Evolutionary conservation across 2,329 filamentous ascomycete species (phyloP).

Genomic region (Fusarium sp.): DNA sequence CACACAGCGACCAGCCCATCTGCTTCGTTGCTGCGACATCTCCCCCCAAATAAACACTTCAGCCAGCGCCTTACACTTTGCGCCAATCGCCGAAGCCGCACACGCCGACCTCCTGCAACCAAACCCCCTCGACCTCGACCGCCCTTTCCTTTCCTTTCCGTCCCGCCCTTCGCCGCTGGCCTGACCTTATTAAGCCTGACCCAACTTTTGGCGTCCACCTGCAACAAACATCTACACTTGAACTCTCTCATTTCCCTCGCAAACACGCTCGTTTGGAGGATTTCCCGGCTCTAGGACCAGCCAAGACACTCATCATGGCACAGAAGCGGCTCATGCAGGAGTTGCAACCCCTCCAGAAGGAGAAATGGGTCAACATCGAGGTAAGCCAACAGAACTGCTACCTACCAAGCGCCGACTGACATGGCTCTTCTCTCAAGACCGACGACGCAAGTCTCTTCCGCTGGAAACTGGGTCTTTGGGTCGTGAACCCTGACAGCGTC

Average conservation of each 20-base stretch:
- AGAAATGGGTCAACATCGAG: slow-evolving; percentile 94
- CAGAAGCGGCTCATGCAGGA: slow-evolving; percentile 90
- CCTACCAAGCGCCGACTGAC: slow-evolving; percentile 7
- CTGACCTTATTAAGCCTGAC: slow-evolving; percentile 42
- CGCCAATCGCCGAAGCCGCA: slow-evolving; percentile 37
- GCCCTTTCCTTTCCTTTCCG: slow-evolving; percentile 33
- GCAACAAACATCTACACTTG: slow-evolving; percentile 14
- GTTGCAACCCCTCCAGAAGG: slow-evolving; percentile 81
- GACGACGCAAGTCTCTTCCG: slow-evolving; percentile 85
- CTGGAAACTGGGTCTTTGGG: slow-evolving; percentile 90
- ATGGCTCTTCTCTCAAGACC: slow-evolving; percentile 60
- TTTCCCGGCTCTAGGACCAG: slow-evolving; percentile 5
- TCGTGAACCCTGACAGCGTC: slow-evolving; percentile 89
- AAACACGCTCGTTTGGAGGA: slow-evolving; percentile 14
- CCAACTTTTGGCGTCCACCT: slow-evolving; percentile 20
- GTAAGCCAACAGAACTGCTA: slow-evolving; percentile 58
- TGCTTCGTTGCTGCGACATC: slow-evolving; percentile 9
- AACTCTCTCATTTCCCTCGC: slow-evolving; percentile 1
- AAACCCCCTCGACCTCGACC: slow-evolving; percentile 34
- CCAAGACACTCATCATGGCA: slow-evolving; percentile 52
- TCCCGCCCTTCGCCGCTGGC: slow-evolving; percentile 35
- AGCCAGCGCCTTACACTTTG: neutral
- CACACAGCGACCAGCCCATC: slow-evolving; percentile 15
- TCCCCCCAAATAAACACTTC: slow-evolving; percentile 3
- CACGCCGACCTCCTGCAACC: slow-evolving; percentile 21